phyloP scores from a whole-genome alignment of 2,329 filamentous ascomycete genomes.

The Cladosporium sp. region DNA sequence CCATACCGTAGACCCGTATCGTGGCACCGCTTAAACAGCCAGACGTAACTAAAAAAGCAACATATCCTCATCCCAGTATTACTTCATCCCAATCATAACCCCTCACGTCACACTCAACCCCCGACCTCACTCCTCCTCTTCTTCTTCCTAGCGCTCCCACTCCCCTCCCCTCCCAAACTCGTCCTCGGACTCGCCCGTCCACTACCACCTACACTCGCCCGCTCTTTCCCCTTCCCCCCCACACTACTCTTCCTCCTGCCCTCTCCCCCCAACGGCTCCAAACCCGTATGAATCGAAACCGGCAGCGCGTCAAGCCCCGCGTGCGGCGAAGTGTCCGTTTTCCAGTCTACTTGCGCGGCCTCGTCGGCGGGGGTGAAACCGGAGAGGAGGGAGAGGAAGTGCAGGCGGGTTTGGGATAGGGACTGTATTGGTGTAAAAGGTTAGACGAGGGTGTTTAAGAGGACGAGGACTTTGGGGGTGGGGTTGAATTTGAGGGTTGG shows the following conservation, averaged over 20 bases:
- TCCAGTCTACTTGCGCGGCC: conserved; percentile 25
- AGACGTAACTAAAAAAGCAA: not conserved
- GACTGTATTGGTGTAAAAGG: conserved; percentile 23
- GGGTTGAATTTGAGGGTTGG: too few relatives aligned
- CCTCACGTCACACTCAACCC: not conserved
- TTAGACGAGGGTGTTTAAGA: not conserved
- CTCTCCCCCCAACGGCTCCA: not conserved
- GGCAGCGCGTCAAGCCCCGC: not conserved
- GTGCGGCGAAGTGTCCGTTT: conserved; percentile 29
- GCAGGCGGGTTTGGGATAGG: conserved; percentile 35
- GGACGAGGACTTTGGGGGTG: too few relatives aligned
- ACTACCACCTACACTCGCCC: conserved; percentile 8
- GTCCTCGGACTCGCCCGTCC: not conserved
- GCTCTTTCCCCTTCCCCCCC: conserved; percentile 14
- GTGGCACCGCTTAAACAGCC: not conserved
- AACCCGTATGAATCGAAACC: not conserved
- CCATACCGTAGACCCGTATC: not conserved
- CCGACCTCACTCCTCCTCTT: conserved; percentile 13
- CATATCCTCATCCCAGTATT: not conserved
- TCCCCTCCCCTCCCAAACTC: not conserved
- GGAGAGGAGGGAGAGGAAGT: conserved; percentile 34
- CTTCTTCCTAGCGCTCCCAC: conserved; percentile 13
- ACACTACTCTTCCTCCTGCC: conserved; percentile 2
- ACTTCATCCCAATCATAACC: not conserved
- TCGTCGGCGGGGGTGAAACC: conserved; percentile 30